These are phyloP conservation scores for Blastobotrys ciferrii DNA, from an alignment of 1,139 yeast species.

Conservation along the genomic window DNA sequence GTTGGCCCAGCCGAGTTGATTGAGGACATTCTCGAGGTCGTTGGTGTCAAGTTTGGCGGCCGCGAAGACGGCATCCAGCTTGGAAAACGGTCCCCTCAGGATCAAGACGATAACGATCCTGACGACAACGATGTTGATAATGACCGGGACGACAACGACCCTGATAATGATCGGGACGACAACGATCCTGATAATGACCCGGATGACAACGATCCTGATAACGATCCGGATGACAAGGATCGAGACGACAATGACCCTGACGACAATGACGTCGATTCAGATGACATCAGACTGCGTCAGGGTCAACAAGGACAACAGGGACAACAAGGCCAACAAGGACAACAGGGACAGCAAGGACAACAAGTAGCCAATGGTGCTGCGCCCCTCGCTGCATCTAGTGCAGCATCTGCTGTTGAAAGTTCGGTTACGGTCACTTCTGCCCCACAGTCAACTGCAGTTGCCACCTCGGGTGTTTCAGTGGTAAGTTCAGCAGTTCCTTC, in stretches of 20 bases:
- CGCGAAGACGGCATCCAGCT: not conserved
- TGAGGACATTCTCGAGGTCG: not conserved
- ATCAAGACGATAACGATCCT: not conserved
- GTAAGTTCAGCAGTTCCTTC: not conserved
- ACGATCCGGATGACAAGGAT: conserved; percentile 6
- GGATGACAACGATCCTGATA: not conserved
- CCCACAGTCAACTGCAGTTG: no score
- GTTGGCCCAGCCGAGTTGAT: not conserved
- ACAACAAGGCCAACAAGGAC: not conserved
- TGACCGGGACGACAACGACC: not conserved
- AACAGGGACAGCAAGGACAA: not conserved
- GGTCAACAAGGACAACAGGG: not conserved
- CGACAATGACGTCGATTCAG: not conserved
- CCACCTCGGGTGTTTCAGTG: no score
- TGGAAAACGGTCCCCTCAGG: not conserved
- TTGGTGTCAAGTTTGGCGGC: not conserved
- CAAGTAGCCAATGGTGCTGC: not conserved
- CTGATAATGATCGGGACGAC: not conserved
- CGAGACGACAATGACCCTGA: not conserved
- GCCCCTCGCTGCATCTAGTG: no score
- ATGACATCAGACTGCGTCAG: not conserved
- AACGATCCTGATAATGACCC: not conserved
- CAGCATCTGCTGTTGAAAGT: no score
- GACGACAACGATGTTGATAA: not conserved
- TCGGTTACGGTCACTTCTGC: no score